Evolutionary conservation across 768 basidiomycete species (phyloP).

Genomic region (Leccinum aurantiacum): DNA sequence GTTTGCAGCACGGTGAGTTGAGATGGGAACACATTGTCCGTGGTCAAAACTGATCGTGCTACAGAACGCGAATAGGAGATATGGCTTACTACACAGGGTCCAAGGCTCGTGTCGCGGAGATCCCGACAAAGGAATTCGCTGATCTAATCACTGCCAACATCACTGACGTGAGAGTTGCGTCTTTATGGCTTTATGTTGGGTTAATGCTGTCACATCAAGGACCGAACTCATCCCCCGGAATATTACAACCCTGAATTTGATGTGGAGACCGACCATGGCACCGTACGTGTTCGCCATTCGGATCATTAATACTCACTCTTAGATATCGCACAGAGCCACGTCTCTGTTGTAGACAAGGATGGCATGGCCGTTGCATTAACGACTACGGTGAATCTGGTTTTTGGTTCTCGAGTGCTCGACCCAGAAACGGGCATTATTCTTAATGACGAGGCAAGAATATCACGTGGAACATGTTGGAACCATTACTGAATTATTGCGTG

Average conservation of each 20-base stretch:
- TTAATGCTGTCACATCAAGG: conserved; percentile 43
- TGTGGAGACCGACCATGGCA: conserved; percentile 80
- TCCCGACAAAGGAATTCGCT: conserved; percentile 70
- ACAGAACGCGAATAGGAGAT: conserved; percentile 83
- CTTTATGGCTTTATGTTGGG: conserved; percentile 3
- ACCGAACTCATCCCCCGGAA: conserved; percentile 72
- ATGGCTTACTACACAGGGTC: conserved; percentile 60
- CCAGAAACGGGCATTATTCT: conserved; percentile 84
- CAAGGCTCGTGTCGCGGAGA: conserved; percentile 54
- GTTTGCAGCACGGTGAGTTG: conserved; percentile 58
- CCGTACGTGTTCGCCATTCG: conserved; percentile 35
- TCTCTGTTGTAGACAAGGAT: conserved; percentile 76
- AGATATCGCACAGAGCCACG: conserved; percentile 62
- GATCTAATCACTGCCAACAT: conserved; percentile 61
- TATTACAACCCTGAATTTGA: conserved; percentile 89
- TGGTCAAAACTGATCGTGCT: conserved; percentile 9
- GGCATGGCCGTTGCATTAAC: conserved; percentile 89
- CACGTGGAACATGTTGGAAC: neutral
- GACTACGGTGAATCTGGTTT: conserved; percentile 86
- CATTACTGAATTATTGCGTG: neutral
- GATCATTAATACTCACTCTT: conserved; percentile 6
- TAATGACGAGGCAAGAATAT: conserved; percentile 73
- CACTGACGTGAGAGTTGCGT: conserved; percentile 67
- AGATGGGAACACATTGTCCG: conserved; percentile 8
- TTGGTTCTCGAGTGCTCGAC: conserved; percentile 87